Base-by-base conservation (phyloP, 768 basidiomycete species). In the Lepiota subincarnata region DNA sequence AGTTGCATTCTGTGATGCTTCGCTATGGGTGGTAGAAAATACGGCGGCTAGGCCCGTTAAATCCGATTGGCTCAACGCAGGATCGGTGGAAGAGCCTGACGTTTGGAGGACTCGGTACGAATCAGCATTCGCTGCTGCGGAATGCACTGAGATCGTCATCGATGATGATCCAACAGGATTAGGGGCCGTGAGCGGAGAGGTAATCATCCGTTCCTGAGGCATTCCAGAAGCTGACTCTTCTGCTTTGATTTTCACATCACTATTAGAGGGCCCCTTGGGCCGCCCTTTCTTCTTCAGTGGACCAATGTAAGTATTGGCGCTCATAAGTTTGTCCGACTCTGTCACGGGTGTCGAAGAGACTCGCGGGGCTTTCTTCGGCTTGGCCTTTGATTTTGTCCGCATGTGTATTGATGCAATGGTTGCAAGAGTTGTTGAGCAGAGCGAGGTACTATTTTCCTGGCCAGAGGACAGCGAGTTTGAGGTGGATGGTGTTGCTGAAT, bases 241-340 rank as follows among this genome's bases (percentile, higher is more conserved):
- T n/a, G 26, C 34, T 39, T 55, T 55, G 14, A 55, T 22, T 36
- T 37, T 57, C 14, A 22, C 28, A 6, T 54, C 53, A 6, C 37
- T 19, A 18, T 14, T 11, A 16, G 43, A 26, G 22, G 19, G 22
- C 16, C 45, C 53, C 38, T 65, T 70, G 6, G 75, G 75, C 55
- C 76, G 66, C 24, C 68, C 70, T 62, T 78, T 65, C 62, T 77
- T 78, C 56, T 70, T 75, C 52, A 70, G 62, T n/a, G 77, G 76
- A 14, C 79, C 77, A 22, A 72, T 72, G 51, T 75, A 75, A 5
- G 73, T 74, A 35, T 72, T 70, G 20, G 74, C 66, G 48, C 67
- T 66, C 61, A 75, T 57, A 6, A 77, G 61, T 60, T 70, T 72
- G 53, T 77, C 76, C 1, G 76, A 75, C 56, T 73, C 73, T 34